Evolutionary conservation across 148 eudicot genomes (phyloP).

Genomic region (Dysphania ambrosioides): DNA sequence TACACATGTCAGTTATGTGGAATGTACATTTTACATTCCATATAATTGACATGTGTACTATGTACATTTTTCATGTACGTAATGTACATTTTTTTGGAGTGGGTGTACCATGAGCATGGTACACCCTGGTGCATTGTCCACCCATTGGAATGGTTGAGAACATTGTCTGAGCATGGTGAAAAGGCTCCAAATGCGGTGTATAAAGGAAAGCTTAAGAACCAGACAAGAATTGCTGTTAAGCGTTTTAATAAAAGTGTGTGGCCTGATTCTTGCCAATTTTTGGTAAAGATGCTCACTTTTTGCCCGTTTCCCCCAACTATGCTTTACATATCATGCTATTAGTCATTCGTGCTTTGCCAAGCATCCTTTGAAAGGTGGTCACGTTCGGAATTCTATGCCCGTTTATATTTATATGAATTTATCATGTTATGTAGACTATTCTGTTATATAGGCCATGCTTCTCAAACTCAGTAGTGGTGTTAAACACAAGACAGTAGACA

Average conservation of each 20-base stretch:
- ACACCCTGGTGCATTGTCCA: no score
- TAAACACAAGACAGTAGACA: neutral
- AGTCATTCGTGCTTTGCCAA: neutral
- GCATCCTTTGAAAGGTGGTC: neutral
- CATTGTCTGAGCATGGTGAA: constrained; percentile 67
- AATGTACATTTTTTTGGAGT: no score
- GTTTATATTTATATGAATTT: no score
- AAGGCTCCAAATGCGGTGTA: constrained; percentile 72
- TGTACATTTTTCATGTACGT: no score
- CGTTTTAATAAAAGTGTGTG: constrained; percentile 62
- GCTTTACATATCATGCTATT: neutral
- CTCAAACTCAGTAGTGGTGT: neutral
- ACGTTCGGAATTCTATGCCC: neutral
- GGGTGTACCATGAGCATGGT: no score
- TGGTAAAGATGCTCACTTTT: constrained; percentile 35
- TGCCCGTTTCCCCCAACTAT: neutral
- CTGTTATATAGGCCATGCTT: neutral
- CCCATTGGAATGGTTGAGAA: no score
- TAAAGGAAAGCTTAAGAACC: constrained; percentile 67
- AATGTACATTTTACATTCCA: no score
- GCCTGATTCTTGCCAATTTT: constrained; percentile 58
- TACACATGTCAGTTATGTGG: no score
- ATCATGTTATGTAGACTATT: neutral
- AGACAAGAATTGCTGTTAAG: constrained; percentile 56
- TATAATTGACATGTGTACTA: no score